Evolutionary conservation across 2,329 filamentous ascomycete genomes (phyloP).

Genomic region (Didymosphaeria variabile): DNA sequence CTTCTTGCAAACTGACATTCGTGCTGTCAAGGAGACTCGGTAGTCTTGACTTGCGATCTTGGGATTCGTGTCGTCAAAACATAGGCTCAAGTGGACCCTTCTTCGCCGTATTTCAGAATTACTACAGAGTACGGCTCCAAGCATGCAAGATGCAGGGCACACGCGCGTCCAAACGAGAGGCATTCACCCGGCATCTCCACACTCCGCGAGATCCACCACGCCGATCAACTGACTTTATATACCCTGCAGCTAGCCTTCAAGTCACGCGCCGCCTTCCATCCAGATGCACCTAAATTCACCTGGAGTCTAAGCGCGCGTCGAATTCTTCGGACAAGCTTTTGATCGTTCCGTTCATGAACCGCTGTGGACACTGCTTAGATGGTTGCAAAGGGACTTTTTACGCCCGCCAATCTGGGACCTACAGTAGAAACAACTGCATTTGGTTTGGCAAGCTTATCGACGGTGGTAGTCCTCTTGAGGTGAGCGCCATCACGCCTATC

Average conservation of each 20-base stretch:
- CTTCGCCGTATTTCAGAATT: not conserved
- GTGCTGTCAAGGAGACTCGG: not conserved
- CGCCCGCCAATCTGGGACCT: constrained; percentile 29
- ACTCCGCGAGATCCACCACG: constrained; percentile 10
- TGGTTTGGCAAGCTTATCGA: constrained; percentile 31
- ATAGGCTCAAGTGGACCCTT: not conserved
- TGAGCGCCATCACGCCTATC: constrained; percentile 17
- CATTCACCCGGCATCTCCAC: constrained; percentile 22
- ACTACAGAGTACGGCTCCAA: not conserved
- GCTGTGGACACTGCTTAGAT: constrained; percentile 14
- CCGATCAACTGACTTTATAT: constrained; percentile 22
- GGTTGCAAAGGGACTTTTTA: constrained; percentile 28
- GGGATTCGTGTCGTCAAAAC: not conserved
- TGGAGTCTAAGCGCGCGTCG: not conserved
- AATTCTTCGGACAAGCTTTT: not conserved
- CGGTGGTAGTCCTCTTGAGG: constrained; percentile 28
- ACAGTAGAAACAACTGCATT: constrained; percentile 34
- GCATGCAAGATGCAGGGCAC: constrained; percentile 16
- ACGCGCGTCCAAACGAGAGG: constrained; percentile 10
- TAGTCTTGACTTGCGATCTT: not conserved
- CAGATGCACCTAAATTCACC: constrained; percentile 8
- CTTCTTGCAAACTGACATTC: not conserved
- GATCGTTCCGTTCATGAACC: not conserved
- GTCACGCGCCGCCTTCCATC: constrained; percentile 10
- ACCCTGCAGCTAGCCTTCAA: constrained; percentile 14